Evolutionary conservation across 176 grass and related monocot genomes (phyloP), one percentile per base, ranked within the genome.

Genomic region (Melocanna baccifera): DNA sequence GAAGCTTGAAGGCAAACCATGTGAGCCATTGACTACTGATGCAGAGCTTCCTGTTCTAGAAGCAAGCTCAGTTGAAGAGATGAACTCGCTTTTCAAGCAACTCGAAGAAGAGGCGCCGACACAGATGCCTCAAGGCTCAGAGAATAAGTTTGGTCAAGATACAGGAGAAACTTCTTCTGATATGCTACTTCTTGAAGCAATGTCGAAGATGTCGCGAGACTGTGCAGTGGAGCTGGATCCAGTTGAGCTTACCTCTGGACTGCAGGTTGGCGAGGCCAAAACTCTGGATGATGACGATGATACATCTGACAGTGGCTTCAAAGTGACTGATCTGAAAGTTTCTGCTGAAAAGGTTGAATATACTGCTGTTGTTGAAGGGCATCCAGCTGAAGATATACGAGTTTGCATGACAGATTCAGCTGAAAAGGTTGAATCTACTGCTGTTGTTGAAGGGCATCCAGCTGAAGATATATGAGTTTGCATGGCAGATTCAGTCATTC

Each of bases 151-250:
- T 63, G 53, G 42, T 52, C 16, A 88, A 52, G 41, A 52, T 20
- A 51, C n/a, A 23, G 42, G 16, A 30, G 32, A 68, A 12, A 32
- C 5, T 71, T 22, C n/a, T 67, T 80, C 57, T 61, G 63, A 36
- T 64, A 42, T 89, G 43, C 19, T 81, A 58, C 65, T 43, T 82
- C 65, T 43, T 82, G 84, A 74, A 78, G 58, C 56, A 67, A 67
- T 85, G 13, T 66, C 76, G 22, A 20, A 47, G 15, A 61, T 61
- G 9, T 67, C 68, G 13, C 48, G 12, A 80, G 76, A 69, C 42
- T 46, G 47, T 25, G 71, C 81, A 39, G 59, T 42, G 15, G 29
- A 66, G 9, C 25, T 36, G 34, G 34, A 36, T 36, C 34, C 42
- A 43, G 4, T 1, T 4, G 65, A 26, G 55, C 29, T 66, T 19